phyloP scores from a whole-genome alignment of 2,329 filamentous ascomycete species.

The Emergomyces orientalis region DNA sequence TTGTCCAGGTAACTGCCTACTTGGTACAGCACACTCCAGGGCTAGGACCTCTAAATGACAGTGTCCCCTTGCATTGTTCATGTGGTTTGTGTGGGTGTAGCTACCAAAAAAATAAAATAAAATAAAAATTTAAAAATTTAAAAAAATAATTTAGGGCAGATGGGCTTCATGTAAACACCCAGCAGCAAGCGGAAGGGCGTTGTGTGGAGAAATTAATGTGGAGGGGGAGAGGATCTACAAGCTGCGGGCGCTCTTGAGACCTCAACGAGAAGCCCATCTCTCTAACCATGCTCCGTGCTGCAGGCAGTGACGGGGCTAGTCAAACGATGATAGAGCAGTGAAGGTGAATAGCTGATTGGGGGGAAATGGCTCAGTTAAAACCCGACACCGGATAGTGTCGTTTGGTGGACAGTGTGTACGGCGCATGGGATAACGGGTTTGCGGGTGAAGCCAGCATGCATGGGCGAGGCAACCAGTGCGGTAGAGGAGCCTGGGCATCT shows the following conservation, averaged over 20 bases:
- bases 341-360: background rate
- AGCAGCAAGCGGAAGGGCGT: too few relatives aligned
- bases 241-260: background rate
- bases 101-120: background rate
- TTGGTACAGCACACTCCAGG: too few relatives aligned
- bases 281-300: too few relatives aligned
- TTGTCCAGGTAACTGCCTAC: background rate
- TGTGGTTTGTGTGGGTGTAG: background rate
- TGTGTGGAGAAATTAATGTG: background rate
- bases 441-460: background rate
- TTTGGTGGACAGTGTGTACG: background rate
- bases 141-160: too few relatives aligned
- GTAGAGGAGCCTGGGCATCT: background rate
- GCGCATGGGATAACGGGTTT: background rate
- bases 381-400: background rate
- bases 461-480: constrained; percentile 5
- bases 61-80: background rate
- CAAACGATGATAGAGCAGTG: background rate
- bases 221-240: background rate
- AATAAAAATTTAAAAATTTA: background rate
- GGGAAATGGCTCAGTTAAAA: background rate
- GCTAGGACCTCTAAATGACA: background rate
- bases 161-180: background rate
- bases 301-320: too few relatives aligned
- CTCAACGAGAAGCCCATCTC: too few relatives aligned